Evolutionary conservation across 192 early-diverging fungal species (phyloP).

Genomic region (Lobosporangium transversale): DNA sequence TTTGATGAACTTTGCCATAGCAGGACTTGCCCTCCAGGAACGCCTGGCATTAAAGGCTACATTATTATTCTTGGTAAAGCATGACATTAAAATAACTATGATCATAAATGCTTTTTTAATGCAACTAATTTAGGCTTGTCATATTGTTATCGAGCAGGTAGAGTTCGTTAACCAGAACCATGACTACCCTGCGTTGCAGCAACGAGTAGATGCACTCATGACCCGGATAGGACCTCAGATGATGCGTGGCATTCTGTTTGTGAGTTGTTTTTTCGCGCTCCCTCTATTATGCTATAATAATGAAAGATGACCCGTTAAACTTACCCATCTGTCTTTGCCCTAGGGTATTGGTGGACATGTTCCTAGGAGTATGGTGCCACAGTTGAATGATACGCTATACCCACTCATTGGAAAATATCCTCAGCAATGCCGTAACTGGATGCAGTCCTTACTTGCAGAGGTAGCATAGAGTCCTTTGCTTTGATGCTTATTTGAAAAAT

Average conservation of each 20-base stretch:
- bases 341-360: constrained; percentile 63
- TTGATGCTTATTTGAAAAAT: neutral
- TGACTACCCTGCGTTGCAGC: constrained; percentile 42
- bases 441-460: constrained; percentile 54
- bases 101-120: too few relatives aligned
- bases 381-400: constrained; percentile 63
- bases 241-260: constrained; percentile 55
- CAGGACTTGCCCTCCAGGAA: constrained; percentile 61
- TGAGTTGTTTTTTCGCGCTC: too few relatives aligned
- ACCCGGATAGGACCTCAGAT: constrained; percentile 54
- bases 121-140: too few relatives aligned
- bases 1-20: constrained; percentile 59
- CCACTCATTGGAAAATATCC: constrained; percentile 55
- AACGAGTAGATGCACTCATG: constrained; percentile 52
- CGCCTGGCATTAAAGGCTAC: constrained; percentile 63
- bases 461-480: constrained; percentile 32
- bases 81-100: neutral
- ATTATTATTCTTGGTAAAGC: constrained; percentile 59
- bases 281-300: too few relatives aligned
- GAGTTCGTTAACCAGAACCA: constrained; percentile 59
- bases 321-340: too few relatives aligned
- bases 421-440: constrained; percentile 55
- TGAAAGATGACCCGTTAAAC: too few relatives aligned
- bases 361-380: constrained; percentile 61
- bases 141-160: too few relatives aligned